Percentiles rank a stretch among this genome's conserved stretches.
These are phyloP conservation scores for Enteropsectra breve DNA, from an alignment of 371 early-diverging fungal species.

Conservation along the genomic window DNA sequence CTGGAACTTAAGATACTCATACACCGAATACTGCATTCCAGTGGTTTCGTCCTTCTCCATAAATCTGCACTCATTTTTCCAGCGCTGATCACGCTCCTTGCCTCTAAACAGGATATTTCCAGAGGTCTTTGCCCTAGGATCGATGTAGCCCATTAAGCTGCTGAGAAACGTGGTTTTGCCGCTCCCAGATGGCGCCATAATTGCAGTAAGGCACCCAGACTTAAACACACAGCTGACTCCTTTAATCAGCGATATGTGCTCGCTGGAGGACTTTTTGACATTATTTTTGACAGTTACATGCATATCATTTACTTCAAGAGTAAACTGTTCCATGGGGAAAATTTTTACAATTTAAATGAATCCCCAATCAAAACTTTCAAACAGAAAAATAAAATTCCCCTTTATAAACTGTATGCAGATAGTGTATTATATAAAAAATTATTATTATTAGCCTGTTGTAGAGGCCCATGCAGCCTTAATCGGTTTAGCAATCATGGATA, in stretches of 20 bases:
- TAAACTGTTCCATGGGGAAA: too few relatives aligned
- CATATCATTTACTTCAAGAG: too few relatives aligned
- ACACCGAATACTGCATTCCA: background rate
- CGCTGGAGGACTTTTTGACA: background rate
- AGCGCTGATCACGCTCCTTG: constrained; percentile 14
- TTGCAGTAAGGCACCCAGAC: constrained; percentile 61
- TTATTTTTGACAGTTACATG: too few relatives aligned
- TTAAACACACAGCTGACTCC: constrained; percentile 9
- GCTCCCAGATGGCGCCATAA: constrained; percentile 69
- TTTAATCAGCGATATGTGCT: constrained; percentile 13
- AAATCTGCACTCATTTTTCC: too few relatives aligned
- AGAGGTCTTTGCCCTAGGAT: constrained; percentile 63
- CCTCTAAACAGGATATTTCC: constrained; percentile 58
- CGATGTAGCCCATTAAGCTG: constrained; percentile 61
- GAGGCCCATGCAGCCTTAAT: too few relatives aligned
- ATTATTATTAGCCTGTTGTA: too few relatives aligned
- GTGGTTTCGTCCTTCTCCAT: constrained; percentile 26
- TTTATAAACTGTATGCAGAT: too few relatives aligned
- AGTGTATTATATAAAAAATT: too few relatives aligned
- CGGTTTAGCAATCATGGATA: too few relatives aligned
- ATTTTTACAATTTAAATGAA: too few relatives aligned
- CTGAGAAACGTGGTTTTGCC: constrained; percentile 61
- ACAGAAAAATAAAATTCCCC: too few relatives aligned
- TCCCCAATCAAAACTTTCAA: too few relatives aligned
- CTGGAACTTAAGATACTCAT: background rate